Base-by-base conservation (phyloP, 2,329 filamentous ascomycete species). In the Stemphylium lycopersici region DNA sequence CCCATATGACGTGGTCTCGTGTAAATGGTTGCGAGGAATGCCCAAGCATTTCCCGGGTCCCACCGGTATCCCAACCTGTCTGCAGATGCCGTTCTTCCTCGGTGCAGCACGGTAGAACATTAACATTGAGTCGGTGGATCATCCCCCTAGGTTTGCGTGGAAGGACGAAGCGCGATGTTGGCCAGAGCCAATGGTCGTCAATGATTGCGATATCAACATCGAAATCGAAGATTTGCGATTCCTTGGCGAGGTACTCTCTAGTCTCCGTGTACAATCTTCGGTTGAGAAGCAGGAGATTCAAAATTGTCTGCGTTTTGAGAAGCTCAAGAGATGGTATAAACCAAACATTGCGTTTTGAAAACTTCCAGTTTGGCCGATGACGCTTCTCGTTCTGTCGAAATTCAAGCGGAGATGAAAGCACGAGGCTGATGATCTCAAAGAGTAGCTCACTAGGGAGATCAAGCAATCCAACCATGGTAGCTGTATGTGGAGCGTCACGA, bases 171-270 rank as follows among this genome's bases (percentile, higher is more conserved):
- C 53, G 48, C 53, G 52, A 59, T 8, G 44, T 59, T 16, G 57
- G 62, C 55, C 50, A 62, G 34, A 65, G 53, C 59, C 59, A 65
- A 44, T 59, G 42, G 12, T 55, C 39, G 36, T 61, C 26, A 4
- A 65, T 39, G 20, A 65, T 49, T 6, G 53, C 49, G 6, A 65
- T 6, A 24, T 24, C 22, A 6, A 24, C 13, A 20, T 65, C 59
- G 6, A 62, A 12, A 18, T 54, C 33, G 29, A 61, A 42, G 11
- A 18, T 38, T n/a, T 43, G 48, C 1, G 48, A 33, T 7, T 37
- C 47, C 12, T 50, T 57, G 18, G 43, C 41, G 4, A 58, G 33
- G 22, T 54, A 59, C 1, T 31, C 4, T 10, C 24, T 22, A 10
- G 55, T 59, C 36, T 57, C 59, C 2, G 40, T 26, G 16, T 56